A percentile compares a stretch with the other conserved stretches of the same genome.
These are phyloP conservation scores for Anethum foeniculum DNA, from an alignment of 140 eudicot genomes.

Conservation along the genomic window DNA sequence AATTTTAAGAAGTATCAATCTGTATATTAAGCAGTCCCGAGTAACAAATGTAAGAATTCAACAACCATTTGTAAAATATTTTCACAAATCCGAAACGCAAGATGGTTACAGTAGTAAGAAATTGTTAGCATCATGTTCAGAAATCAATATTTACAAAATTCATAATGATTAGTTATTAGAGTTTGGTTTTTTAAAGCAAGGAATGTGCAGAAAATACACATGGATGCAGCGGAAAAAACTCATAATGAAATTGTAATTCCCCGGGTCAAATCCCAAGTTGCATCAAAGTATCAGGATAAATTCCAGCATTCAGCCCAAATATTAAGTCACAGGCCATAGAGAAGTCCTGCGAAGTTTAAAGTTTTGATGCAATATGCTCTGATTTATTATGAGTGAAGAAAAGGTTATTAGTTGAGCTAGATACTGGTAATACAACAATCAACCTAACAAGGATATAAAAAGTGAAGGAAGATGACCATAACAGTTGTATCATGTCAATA, in stretches of 20 bases:
- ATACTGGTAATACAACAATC: neutral
- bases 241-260: neutral
- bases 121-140: neutral
- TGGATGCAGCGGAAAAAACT: neutral
- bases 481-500: neutral
- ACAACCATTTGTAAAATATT: too few species aligned
- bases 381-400: neutral
- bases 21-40: neutral
- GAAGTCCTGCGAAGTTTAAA: neutral
- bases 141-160: neutral
- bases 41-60: neutral
- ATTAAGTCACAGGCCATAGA: neutral
- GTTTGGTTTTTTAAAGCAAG: neutral
- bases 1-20: slow-evolving; percentile 11
- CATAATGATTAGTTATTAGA: neutral
- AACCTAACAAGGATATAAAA: neutral
- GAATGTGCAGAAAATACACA: neutral
- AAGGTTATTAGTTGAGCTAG: neutral
- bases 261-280: neutral
- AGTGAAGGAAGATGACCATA: neutral
- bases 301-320: neutral
- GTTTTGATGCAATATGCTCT: neutral
- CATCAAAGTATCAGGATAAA: neutral
- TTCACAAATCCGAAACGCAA: neutral
- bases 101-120: neutral